Percentiles rank a stretch among this genome's conserved stretches.
These are phyloP conservation scores for Puccinellia tenuiflora DNA, from an alignment of 176 grass and related monocot species.

Conservation along the genomic window DNA sequence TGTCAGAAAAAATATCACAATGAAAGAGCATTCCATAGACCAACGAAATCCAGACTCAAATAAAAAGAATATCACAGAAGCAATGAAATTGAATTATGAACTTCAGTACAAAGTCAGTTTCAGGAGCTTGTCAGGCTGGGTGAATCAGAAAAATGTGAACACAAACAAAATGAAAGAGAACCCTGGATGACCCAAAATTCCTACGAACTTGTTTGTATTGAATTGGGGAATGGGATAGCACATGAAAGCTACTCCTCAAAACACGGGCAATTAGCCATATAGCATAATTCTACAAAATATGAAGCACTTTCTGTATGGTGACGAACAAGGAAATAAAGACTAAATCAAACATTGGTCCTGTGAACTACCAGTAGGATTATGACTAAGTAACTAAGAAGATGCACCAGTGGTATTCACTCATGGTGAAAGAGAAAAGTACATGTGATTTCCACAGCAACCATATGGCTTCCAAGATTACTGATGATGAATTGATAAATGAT, in stretches of 20 bases:
- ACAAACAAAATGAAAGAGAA: not conserved
- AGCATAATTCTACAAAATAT: too few relatives aligned
- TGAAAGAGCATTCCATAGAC: not conserved
- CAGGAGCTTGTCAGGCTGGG: not conserved
- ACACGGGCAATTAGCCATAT: too few relatives aligned
- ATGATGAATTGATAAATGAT: not conserved
- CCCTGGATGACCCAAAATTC: constrained; percentile 2
- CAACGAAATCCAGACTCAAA: constrained; percentile 1
- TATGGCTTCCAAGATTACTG: not conserved
- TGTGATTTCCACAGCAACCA: too few relatives aligned
- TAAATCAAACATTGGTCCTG: not conserved
- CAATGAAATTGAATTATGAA: not conserved
- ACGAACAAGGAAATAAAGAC: not conserved
- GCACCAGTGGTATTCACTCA: not conserved
- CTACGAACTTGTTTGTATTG: not conserved
- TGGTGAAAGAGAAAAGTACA: not conserved
- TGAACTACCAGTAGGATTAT: not conserved
- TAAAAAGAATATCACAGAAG: not conserved
- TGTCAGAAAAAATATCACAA: constrained; percentile 26
- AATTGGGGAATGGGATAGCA: not conserved
- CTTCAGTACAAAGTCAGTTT: constrained; percentile 1
- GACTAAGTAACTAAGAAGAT: not conserved
- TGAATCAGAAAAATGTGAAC: not conserved
- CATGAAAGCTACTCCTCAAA: too few relatives aligned
- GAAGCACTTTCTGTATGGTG: too few relatives aligned